phyloP scores from a whole-genome alignment of 805 yeast genomes.

The Wickerhamiella occidentalis region DNA sequence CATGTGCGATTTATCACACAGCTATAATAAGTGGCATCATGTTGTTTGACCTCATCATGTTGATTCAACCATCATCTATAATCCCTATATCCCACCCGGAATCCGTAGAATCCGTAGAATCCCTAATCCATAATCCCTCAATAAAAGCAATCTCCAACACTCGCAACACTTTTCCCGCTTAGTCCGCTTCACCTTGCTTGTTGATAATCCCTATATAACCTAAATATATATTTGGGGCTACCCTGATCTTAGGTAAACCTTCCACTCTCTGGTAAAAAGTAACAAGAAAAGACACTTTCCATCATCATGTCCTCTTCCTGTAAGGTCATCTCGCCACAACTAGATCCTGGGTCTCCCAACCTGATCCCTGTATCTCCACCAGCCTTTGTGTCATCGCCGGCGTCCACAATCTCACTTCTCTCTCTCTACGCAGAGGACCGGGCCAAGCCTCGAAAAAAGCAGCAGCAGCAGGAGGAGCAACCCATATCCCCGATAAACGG shows the following conservation, averaged over 20 bases:
- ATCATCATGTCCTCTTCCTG: background rate
- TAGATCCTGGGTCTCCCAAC: constrained; percentile 8
- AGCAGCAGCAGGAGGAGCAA: background rate
- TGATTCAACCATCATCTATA: too few relatives aligned
- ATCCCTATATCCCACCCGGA: too few relatives aligned
- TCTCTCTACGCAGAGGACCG: background rate
- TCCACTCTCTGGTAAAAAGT: background rate
- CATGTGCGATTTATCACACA: too few relatives aligned
- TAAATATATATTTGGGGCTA: too few relatives aligned
- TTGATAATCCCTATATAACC: too few relatives aligned
- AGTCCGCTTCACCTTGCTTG: too few relatives aligned
- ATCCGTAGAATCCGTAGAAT: too few relatives aligned
- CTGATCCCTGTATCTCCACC: constrained; percentile 6
- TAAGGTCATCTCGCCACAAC: background rate
- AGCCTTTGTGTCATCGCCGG: constrained; percentile 1
- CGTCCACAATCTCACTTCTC: constrained; percentile 5
- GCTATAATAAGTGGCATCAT: too few relatives aligned
- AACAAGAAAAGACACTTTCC: background rate
- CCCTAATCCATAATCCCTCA: too few relatives aligned
- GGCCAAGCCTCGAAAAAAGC: background rate
- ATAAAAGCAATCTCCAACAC: too few relatives aligned
- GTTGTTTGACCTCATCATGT: too few relatives aligned
- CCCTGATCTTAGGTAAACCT: background rate
- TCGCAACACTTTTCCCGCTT: too few relatives aligned
- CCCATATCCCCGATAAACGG: background rate